A percentile compares a stretch with the other conserved stretches of the same genome.
These are phyloP conservation scores for Aspergillus texensis DNA, from an alignment of 2,329 filamentous ascomycete species.

Conservation along the genomic window DNA sequence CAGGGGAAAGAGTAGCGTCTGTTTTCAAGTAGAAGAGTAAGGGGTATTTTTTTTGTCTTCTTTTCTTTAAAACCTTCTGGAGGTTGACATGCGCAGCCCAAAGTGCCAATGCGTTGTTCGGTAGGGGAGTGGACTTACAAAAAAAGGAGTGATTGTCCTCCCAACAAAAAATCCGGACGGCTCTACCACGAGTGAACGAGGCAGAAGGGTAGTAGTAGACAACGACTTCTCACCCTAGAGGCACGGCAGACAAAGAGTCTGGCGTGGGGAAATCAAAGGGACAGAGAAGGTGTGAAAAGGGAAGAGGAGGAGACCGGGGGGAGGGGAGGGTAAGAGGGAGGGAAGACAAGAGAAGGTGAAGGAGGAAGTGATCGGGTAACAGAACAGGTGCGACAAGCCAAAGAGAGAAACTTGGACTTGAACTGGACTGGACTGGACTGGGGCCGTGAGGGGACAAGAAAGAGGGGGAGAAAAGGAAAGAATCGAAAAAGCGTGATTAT, in stretches of 20 bases:
- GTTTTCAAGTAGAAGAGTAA: background rate
- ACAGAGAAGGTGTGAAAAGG: slow-evolving; percentile 28
- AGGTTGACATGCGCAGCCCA: slow-evolving; percentile 1
- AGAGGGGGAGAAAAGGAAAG: slow-evolving; percentile 14
- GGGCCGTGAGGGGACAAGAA: slow-evolving; percentile 10
- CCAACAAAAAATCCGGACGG: slow-evolving; percentile 20
- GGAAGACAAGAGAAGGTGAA: slow-evolving; percentile 16
- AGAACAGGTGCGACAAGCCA: slow-evolving; percentile 15
- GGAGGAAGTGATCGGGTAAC: slow-evolving; percentile 19
- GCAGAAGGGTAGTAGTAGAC: slow-evolving; percentile 24
- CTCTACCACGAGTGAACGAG: slow-evolving; percentile 42
- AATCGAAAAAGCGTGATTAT: slow-evolving; percentile 24
- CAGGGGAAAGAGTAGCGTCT: slow-evolving; percentile 1
- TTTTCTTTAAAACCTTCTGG: background rate
- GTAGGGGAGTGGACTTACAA: slow-evolving; percentile 28
- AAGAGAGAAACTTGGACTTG: slow-evolving; percentile 7
- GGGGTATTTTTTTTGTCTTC: background rate
- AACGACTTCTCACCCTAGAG: slow-evolving; percentile 26
- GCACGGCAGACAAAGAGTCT: slow-evolving; percentile 26
- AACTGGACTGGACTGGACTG: slow-evolving; percentile 8
- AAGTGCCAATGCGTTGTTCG: slow-evolving; percentile 14
- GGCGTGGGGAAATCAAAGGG: slow-evolving; percentile 24
- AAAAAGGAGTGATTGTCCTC: slow-evolving; percentile 27
- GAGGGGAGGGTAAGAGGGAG: slow-evolving; percentile 27
- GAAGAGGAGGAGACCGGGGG: slow-evolving; percentile 14